Base-by-base conservation (phyloP, 139 green algal genomes). In the Chlorella sp. region DNA sequence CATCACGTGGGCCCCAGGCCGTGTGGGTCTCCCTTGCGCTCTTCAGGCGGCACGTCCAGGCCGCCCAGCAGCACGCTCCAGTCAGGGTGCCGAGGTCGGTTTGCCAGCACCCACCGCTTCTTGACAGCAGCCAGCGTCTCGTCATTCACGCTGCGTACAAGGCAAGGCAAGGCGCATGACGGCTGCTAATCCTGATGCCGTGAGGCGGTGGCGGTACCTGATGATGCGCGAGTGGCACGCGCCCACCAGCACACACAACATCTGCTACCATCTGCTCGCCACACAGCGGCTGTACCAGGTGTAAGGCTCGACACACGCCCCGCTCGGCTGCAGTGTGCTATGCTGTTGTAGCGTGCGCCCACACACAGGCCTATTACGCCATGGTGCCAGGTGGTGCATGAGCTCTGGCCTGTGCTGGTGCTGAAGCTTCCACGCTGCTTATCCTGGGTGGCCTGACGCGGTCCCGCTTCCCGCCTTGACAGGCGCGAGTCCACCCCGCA, bases 91-190 rank as follows among this genome's bases (percentile, higher is more conserved):
- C 64, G 64, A 5, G 64, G 64, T 4, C 64, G 33, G 33, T 30
- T 32, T 31, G 26, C 23, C 14, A 5, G 2, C 5, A 70, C 31
- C 64, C 64, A 70, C 3, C 64, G 64, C 32, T 30, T n/a, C 64
- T 70, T 70, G 2, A 70, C 34, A 31, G n/a, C 5, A 5, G 31
- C 64, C 17, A 70, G 2, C 14, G 31, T 70, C 22, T 50, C 23
- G 3, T 70, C 34, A 31, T 70, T 70, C 34, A 70, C 64, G 31
- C 61, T 67, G 29, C 61, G n/a, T 14, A 30, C 27, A 67, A 29
- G 55, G 20, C 4, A 63, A 63, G 27, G 17, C 17, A 63, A 6
- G 27, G 20, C 17, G 27, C 55, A 29, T 63, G 27, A n/a, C 6
- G 4, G 20, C 24, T 29, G 24, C 55, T 31, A 63, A 29, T 29